Conservation (phyloP, 73 alveolate genomes). For the Paramecium pentaurelia region DNA sequence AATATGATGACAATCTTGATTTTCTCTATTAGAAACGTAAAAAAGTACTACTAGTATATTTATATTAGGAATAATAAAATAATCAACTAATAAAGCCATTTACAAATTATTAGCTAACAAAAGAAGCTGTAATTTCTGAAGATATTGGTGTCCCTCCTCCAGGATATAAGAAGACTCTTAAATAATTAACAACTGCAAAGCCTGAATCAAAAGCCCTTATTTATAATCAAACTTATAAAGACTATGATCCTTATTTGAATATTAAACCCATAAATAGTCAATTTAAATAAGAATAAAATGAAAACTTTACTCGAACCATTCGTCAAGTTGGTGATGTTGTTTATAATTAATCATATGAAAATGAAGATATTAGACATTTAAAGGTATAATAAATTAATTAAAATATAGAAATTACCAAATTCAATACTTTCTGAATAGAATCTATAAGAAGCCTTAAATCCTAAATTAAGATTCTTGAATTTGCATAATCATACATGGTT, state of each 20-base stretch:
- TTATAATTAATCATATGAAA: slow-evolving; percentile 44
- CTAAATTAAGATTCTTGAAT: slow-evolving; percentile 24
- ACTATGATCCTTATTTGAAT: background rate
- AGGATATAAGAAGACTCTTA: slow-evolving; percentile 39
- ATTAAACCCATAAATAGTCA: slow-evolving; percentile 43
- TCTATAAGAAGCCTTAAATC: slow-evolving; percentile 24
- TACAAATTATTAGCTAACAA: background rate
- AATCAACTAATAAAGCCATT: slow-evolving; percentile 30
- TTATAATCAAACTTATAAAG: slow-evolving; percentile 31
- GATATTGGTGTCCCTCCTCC: slow-evolving; percentile 31
- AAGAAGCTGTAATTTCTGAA: slow-evolving; percentile 22
- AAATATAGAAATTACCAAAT: slow-evolving; percentile 39
- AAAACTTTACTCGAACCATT: slow-evolving; percentile 34
- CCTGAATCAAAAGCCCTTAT: slow-evolving; percentile 39
- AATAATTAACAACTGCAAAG: slow-evolving; percentile 31
- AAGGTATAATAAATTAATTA: background rate
- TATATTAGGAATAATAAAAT: slow-evolving; percentile 5
- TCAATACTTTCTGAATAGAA: slow-evolving; percentile 51
- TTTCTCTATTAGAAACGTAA: slow-evolving; percentile 22
- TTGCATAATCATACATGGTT: slow-evolving; percentile 56
- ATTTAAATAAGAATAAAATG: slow-evolving; percentile 31
- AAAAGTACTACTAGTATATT: background rate
- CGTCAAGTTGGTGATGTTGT: slow-evolving; percentile 41
- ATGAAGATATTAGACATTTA: slow-evolving; percentile 51
- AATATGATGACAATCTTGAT: slow-evolving; percentile 41